Conservation (phyloP, 768 basidiomycete species). For the Leucocoprinus birnbaumii region DNA sequence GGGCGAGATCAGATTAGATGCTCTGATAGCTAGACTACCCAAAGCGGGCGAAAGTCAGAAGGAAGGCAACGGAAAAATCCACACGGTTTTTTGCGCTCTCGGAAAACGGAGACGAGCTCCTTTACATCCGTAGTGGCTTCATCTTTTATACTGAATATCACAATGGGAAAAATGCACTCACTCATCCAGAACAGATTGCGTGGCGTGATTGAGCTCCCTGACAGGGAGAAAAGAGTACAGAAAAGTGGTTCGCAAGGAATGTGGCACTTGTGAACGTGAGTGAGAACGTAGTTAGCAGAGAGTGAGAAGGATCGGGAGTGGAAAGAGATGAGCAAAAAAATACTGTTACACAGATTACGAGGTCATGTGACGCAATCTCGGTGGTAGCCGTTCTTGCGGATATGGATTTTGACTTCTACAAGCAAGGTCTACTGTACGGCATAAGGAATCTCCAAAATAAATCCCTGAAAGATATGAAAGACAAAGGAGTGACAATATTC, state of each 20-base stretch:
- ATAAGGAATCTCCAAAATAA: background rate
- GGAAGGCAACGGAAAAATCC: slow-evolving; percentile 68
- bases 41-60: slow-evolving; percentile 35
- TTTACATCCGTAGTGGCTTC: slow-evolving; percentile 25
- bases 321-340: no score
- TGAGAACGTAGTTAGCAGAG: background rate
- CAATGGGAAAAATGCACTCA: background rate
- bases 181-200: background rate
- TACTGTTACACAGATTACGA: background rate
- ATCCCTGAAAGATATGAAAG: background rate
- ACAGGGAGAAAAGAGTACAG: background rate
- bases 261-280: background rate
- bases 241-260: background rate
- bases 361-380: background rate
- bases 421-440: slow-evolving; percentile 1
- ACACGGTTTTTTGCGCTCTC: slow-evolving; percentile 40
- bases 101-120: slow-evolving; percentile 22
- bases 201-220: no score
- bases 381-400: background rate
- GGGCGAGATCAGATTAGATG: slow-evolving; percentile 10
- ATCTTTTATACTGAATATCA: slow-evolving; percentile 12
- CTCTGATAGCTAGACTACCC: slow-evolving; percentile 1
- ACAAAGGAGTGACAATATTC: background rate
- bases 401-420: background rate
- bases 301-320: background rate